Evolutionary conservation across 2,329 filamentous ascomycete species (phyloP), one percentile per base, ranked within the genome.

Genomic region (Paraphoma chrysanthemicola): DNA sequence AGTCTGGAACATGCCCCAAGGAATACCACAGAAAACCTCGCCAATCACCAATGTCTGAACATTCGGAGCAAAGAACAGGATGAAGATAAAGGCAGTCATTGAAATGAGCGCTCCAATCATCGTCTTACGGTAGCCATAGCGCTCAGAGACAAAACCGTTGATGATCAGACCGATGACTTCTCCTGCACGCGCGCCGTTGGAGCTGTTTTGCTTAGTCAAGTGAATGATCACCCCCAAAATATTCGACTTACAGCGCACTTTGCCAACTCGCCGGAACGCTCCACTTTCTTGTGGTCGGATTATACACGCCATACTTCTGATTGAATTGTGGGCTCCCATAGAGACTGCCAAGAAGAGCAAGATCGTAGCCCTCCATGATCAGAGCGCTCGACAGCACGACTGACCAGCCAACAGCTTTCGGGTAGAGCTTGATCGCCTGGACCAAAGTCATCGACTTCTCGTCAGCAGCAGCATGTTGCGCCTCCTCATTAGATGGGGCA

Each of bases 361-460:
- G 83, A 73, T 96, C 91, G 77, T 93, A 95, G 6, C 91, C 92
- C 75, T 96, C 92, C 92, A 96, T 96, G 66, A 51, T 87, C 72
- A 96, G 92, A 72, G 90, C 92, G 1, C 90, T 93, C 6, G 90
- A 94, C 71, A 96, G 92, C 52, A 96, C 81, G 43, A 96, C 71
- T 67, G 89, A 92, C 91, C 91, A 96, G 10, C 81, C 83, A 51
- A 95, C 88, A 33, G 92, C 92, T 80, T 95, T 93, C 50, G 91
- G 92, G 71, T 96, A 96, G 17, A 94, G 82, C 69, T 82, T 86
- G 74, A 96, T 83, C 56, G 91, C 92, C 79, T 96, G 86, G 67
- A 84, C 66, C 57, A 96, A 79, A n/a, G 76, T 76, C 79, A 82
- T 81, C 39, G 68, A 73, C 54, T 80, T 78, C 57, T 82, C 79